Evolutionary conservation across 2,329 filamentous ascomycete genomes (phyloP).

Genomic region (Aspergillus niger): DNA sequence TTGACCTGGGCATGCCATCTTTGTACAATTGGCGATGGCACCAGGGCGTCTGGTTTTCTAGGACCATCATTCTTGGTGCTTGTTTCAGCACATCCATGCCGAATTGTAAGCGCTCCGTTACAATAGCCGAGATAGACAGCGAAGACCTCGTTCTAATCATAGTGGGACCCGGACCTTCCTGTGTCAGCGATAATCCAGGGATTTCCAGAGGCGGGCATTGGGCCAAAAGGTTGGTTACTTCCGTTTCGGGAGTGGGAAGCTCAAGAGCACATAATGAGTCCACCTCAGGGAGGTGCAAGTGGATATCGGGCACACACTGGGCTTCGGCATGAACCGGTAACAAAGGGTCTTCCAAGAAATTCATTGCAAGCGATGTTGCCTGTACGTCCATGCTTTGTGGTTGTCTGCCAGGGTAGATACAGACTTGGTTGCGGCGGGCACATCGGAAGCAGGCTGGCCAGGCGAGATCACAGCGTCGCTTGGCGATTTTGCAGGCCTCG

Average conservation of each 20-base stretch:
- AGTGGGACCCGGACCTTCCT: background rate
- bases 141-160: constrained; percentile 10
- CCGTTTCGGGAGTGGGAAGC: background rate
- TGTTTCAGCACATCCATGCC: constrained; percentile 51
- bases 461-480: constrained; percentile 58
- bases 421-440: constrained; percentile 49
- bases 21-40: constrained; percentile 55
- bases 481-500: constrained; percentile 58
- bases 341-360: background rate
- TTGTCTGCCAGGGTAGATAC: constrained; percentile 47
- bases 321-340: background rate
- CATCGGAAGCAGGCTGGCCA: constrained; percentile 58
- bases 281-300: too few relatives aligned
- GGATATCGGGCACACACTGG: background rate
- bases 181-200: background rate
- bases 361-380: constrained; percentile 1
- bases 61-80: constrained; percentile 49
- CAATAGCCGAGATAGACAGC: constrained; percentile 21
- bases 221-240: background rate
- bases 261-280: background rate
- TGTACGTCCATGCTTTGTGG: constrained; percentile 10
- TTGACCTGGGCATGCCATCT: constrained; percentile 53
- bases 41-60: constrained; percentile 56
- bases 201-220: background rate
- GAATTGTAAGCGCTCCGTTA: constrained; percentile 32